phyloP scores from a whole-genome alignment of 306 rosid genomes.

The Mimosa pudica region DNA sequence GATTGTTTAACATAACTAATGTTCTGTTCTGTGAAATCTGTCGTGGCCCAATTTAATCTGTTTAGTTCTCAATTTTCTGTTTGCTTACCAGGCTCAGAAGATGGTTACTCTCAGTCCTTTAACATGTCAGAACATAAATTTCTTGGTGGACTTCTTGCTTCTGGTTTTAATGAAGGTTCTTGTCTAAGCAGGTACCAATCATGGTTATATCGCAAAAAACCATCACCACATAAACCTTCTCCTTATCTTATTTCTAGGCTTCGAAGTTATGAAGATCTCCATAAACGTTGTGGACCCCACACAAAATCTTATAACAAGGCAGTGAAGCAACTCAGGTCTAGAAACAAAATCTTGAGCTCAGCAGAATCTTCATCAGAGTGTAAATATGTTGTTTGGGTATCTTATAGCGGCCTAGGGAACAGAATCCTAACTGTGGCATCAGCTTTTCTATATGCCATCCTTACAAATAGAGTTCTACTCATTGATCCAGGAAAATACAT shows the following conservation, averaged over 20 bases:
- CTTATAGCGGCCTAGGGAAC: slow-evolving; percentile 61
- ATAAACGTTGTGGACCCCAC: slow-evolving; percentile 56
- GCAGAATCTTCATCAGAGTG: slow-evolving; percentile 39
- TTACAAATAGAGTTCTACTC: slow-evolving; percentile 54
- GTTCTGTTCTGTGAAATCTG: neutral
- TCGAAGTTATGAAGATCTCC: slow-evolving; percentile 56
- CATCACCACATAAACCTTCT: slow-evolving; percentile 42
- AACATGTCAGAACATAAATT: slow-evolving; percentile 38
- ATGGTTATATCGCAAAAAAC: slow-evolving; percentile 39
- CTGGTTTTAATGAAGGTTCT: slow-evolving; percentile 47
- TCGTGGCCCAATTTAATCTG: neutral
- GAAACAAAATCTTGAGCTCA: slow-evolving; percentile 24
- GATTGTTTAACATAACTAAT: neutral
- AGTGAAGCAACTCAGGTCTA: slow-evolving; percentile 41
- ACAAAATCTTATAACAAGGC: slow-evolving; percentile 49
- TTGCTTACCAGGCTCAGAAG: slow-evolving; percentile 31
- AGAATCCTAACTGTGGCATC: slow-evolving; percentile 53
- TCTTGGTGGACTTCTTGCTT: slow-evolving; percentile 48
- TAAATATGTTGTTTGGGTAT: slow-evolving; percentile 57
- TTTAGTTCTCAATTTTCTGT: neutral
- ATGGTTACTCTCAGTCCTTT: neutral
- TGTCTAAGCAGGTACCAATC: slow-evolving; percentile 58
- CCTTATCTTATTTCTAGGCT: slow-evolving; percentile 53
- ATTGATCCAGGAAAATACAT: slow-evolving; percentile 62
- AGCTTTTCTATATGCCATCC: slow-evolving; percentile 59